These are phyloP conservation scores for Lasiosphaeria hispida DNA, from an alignment of 495 filamentous ascomycete species.

Conservation along the genomic window DNA sequence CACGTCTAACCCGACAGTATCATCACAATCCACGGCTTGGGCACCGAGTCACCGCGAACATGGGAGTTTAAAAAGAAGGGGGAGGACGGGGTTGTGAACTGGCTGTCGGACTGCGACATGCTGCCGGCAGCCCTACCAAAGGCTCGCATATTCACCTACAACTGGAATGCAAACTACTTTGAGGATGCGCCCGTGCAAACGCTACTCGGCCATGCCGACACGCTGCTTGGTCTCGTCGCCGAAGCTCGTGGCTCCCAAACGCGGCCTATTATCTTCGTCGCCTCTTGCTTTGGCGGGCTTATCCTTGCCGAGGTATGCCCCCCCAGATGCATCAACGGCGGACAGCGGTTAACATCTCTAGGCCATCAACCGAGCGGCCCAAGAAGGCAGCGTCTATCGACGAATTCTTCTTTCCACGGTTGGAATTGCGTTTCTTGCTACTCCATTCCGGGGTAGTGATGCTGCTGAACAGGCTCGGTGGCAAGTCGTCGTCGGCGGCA, in stretches of 20 bases:
- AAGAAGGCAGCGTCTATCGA: conserved; percentile 18
- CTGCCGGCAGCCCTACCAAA: conserved; percentile 21
- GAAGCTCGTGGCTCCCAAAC: background rate
- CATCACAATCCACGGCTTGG: conserved; percentile 29
- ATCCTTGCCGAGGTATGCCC: conserved; percentile 20
- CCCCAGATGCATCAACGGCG: conserved; percentile 4
- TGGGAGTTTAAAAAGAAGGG: conserved; percentile 19
- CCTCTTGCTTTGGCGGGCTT: conserved; percentile 20
- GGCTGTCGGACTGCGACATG: conserved; percentile 30
- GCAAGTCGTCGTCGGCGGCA: conserved; percentile 10
- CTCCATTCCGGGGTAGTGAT: conserved; percentile 20
- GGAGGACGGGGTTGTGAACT: conserved; percentile 24
- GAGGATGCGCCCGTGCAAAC: conserved; percentile 17
- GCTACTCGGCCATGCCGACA: conserved; percentile 16
- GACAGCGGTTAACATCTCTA: conserved; percentile 23
- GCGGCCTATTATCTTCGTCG: conserved; percentile 29
- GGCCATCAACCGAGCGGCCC: conserved; percentile 22
- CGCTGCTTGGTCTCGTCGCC: conserved; percentile 8
- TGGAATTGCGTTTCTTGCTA: conserved; percentile 24
- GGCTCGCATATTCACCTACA: conserved; percentile 29
- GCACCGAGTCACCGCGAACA: conserved; percentile 19
- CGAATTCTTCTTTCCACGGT: conserved; percentile 16
- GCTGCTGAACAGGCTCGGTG: conserved; percentile 14
- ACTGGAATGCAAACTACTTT: conserved; percentile 25
- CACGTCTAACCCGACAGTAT: conserved; percentile 16